Evolutionary conservation across 345 rosid genomes (phyloP).

Genomic region (Crucihimalaya himalaica): DNA sequence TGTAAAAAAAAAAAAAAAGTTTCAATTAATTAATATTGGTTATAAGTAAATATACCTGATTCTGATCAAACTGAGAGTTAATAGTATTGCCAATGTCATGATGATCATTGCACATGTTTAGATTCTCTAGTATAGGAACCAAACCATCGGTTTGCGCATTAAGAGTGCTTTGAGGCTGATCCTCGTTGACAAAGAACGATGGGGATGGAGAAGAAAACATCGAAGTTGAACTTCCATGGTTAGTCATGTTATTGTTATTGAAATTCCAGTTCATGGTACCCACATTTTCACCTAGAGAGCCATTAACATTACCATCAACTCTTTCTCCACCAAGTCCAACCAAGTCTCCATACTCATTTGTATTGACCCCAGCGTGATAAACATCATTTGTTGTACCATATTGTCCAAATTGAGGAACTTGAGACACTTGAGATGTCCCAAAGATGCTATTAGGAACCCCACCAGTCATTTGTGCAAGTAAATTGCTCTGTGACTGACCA

Average conservation of each 20-base stretch:
- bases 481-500: neutral
- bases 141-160: neutral
- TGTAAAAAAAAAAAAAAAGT: neutral
- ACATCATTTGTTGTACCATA: constrained; percentile 1
- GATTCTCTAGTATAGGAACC: neutral
- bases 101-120: neutral
- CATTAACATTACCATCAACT: neutral
- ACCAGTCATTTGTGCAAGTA: neutral
- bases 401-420: constrained; percentile 4
- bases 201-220: neutral
- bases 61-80: constrained; percentile 7
- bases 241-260: neutral
- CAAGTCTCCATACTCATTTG: neutral
- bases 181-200: neutral
- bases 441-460: neutral
- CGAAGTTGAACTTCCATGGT: constrained; percentile 9
- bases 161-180: neutral
- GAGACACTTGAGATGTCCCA: constrained; percentile 6
- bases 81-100: neutral
- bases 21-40: neutral
- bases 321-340: neutral
- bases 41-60: constrained; percentile 11
- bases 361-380: neutral
- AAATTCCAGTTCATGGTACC: constrained; percentile 5
- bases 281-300: neutral